Evolutionary conservation across 495 filamentous ascomycete species (phyloP).

Genomic region (Aspergillus avenaceus): DNA sequence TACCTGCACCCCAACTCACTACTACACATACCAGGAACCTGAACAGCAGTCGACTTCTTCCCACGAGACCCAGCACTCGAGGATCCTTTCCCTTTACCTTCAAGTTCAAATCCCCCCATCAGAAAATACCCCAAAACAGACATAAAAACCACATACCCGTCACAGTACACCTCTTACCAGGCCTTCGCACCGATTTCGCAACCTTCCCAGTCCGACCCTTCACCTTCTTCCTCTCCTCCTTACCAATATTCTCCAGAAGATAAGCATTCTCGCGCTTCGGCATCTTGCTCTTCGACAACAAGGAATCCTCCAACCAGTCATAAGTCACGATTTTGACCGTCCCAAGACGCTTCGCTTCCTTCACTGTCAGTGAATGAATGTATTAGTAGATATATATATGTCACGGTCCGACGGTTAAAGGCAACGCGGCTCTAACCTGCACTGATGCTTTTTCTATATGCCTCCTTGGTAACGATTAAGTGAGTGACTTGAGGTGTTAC

Average conservation of each 20-base stretch:
- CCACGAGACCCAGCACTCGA: slow-evolving; percentile 3
- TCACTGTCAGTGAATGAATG: slow-evolving; percentile 26
- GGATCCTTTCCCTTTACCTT: slow-evolving; percentile 2
- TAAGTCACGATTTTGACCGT: slow-evolving; percentile 52
- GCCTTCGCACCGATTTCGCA: slow-evolving; percentile 15
- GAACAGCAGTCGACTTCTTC: slow-evolving; percentile 4
- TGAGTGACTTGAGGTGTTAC: slow-evolving; percentile 51
- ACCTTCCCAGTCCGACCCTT: slow-evolving; percentile 18
- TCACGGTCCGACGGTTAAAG: not conserved
- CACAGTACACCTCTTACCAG: slow-evolving; percentile 17
- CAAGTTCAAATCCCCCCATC: too few species aligned
- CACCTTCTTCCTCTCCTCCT: slow-evolving; percentile 16
- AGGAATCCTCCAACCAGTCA: slow-evolving; percentile 60
- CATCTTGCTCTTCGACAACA: slow-evolving; percentile 23
- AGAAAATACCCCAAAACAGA: not conserved
- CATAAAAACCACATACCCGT: not conserved
- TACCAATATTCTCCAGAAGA: slow-evolving; percentile 35
- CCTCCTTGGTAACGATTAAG: slow-evolving; percentile 51
- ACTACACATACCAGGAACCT: not conserved
- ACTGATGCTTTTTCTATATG: slow-evolving; percentile 40
- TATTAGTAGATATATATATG: not conserved
- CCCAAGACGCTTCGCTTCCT: slow-evolving; percentile 30
- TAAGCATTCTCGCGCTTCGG: slow-evolving; percentile 43
- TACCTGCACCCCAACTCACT: not conserved
- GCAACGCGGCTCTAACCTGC: slow-evolving; percentile 35